Evolutionary conservation across 306 rosid species (phyloP), one percentile per base, ranked within the genome.

Genomic region (Trifolium fragiferum): DNA sequence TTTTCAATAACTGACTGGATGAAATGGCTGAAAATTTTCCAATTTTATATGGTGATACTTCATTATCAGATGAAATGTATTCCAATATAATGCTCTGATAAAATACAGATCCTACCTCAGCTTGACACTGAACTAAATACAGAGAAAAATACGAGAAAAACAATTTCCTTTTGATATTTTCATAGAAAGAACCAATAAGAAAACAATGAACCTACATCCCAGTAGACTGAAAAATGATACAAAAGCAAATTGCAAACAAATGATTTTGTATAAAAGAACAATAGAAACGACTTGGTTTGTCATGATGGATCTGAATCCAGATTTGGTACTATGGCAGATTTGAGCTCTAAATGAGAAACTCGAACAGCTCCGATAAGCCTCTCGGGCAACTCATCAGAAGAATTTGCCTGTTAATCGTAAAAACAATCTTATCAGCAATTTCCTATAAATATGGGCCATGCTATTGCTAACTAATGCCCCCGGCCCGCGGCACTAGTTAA

Each of bases 331-430:
- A 82, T 61, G 63, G 99, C 97, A 32, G 97, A 84, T 35, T 81
- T 75, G 43, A 94, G 97, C 73, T 88, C 90, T 73, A 94, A 69
- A 78, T 94, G 99, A 68, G 97, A 92, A 67, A 92, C 66, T 4
- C 99, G 97, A 70, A 92, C 96, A 9, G 99, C 99, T 50, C 99
- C 97, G 68, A 94, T 85, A 66, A 94, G 91, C 86, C 93, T 82
- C 83, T 94, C 99, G 2, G 99, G 97, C 77, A 94, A 88, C 87
- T 94, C 99, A 82, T 87, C 93, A 21, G 89, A 66, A 11, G 87
- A 84, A 79, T 92, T 94, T 85, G 89, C 99, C 99, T 94, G 84
- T 38, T 62, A 72, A 73, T 64, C 10, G 33, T 44, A 81, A 75
- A 75, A 81, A 75, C 62, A 58, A 66, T 13, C 66, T 83, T 68